Evolutionary conservation across 192 early-diverging fungal genomes (phyloP), one percentile per base, ranked within the genome.

Genomic region (Kickxella alabastrina): DNA sequence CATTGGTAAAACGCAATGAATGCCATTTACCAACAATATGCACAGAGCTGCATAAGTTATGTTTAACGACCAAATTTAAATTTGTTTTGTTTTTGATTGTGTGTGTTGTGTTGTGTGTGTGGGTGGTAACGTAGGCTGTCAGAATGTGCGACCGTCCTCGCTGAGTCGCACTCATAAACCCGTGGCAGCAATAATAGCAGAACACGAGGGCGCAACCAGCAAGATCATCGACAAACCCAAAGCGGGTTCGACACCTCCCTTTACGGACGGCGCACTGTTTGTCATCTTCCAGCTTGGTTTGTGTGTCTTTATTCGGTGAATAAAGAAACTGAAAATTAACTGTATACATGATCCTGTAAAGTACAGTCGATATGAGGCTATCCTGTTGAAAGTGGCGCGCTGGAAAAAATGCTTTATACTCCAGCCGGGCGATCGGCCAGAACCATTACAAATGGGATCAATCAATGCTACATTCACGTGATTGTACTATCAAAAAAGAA

Each of bases 291-390:
- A 49, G 46, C 46, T 32, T 49, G 12, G 31, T 6, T 35, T 35
- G 31, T 35, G 18, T 49, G 46, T 35, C 46, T 65, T 35, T 18
- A 57, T 72, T 65, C 62, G 64, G 54, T 74, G 64, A 67, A 74
- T 62, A 66, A 74, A 62, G 62, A 74, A 65, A 74, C 69, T 66
- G 63, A 62, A 74, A 49, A 66, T 74, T 51, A 52, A 74, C 70
- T 74, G 63, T 74, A 74, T 62, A 74, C 70, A 62, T 65, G 51
- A 74, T 74, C 70, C 70, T 74, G 70, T 59, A 59, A 56, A 72
- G 68, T 65, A 72, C 61, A 72, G 68, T 72, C 68, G 60, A 46
- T 59, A 52, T 54, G 61, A 37, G 61, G 49, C 29, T 40, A 23
- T n/a, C 3, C 5, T 27, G 14, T 25, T 15, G 14, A 27, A 25